Evolutionary conservation across 1,139 yeast genomes (phyloP), one percentile per base, ranked within the genome.

Genomic region (Yamadazyma pseudoaaseri): DNA sequence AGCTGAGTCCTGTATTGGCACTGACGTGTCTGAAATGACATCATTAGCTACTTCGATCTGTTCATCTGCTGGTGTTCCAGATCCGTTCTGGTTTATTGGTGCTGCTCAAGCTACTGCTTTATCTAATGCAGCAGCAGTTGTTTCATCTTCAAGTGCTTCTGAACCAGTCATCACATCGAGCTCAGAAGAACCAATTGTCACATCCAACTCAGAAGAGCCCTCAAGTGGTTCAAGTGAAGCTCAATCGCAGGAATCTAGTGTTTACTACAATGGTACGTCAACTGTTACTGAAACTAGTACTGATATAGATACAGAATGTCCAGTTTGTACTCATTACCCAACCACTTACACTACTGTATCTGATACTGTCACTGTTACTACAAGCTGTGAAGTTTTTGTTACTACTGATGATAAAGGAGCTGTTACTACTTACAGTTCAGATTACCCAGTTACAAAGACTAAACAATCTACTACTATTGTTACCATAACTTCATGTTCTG

Each of bases 401-500:
- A 44, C 47, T 20, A 44, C 47, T 11, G 33, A 42, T 11, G n/a
- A 38, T 12, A 17, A 23, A 2, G 48, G 48, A 26, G 27, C 27
- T 5, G 17, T 29, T 12, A 27, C 39, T 15, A 36, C 41, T 11
- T 41, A 39, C 30, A 33, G 38, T 21, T 34, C 42, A 4, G 38
- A 38, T 13, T 36, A 37, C 20, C 16, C 26, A 13, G 25, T 27
- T 8, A 21, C 31, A 7, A 14, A 12, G 4, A 16, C 23, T n/a
- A 22, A 27, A 18, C 20, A 20, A 21, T 25, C 16, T 15, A 64
- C 73, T 35, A 65, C 73, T 26, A 70, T 69, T 36, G 43, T 65
- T 23, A 58, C 68, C 29, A 58, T 73, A 56, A 73, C 79, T 39
- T 65, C 73, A 32, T 74, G 81, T 61, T 41, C 51, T 13, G 53